Conservation (phyloP, 768 basidiomycete genomes). For the Phylloporus arenicola region DNA sequence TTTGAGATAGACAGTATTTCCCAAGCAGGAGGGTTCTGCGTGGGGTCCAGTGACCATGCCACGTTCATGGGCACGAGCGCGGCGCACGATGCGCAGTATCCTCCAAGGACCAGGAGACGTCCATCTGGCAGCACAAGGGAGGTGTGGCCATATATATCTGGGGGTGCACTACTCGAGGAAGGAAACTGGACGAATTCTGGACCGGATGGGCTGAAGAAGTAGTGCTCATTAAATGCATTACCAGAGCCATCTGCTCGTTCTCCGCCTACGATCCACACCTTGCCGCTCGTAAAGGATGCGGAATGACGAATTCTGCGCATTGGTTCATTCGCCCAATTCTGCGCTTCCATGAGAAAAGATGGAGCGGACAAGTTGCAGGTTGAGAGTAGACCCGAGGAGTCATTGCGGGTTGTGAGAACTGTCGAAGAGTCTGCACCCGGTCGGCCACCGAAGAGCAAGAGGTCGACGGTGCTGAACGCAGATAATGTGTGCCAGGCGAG, state of each 20-base stretch:
- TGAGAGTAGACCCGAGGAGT: constrained; percentile 61
- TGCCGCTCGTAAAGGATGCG: constrained; percentile 45
- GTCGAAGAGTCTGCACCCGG: constrained; percentile 54
- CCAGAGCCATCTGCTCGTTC: constrained; percentile 77
- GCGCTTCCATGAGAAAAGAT: constrained; percentile 42
- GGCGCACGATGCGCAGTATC: constrained; percentile 47
- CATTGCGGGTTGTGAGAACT: constrained; percentile 45
- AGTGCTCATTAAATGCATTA: constrained; percentile 57
- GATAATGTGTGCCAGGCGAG: constrained; percentile 81
- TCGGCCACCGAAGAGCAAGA: constrained; percentile 74
- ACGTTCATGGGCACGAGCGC: constrained; percentile 50
- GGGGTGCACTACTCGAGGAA: constrained; percentile 46
- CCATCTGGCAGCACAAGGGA: constrained; percentile 68
- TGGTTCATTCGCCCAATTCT: constrained; percentile 62
- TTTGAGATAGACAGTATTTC: constrained; percentile 34
- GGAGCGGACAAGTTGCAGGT: constrained; percentile 36
- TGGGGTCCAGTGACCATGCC: constrained; percentile 62
- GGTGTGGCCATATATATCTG: constrained; percentile 67
- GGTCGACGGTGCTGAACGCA: constrained; percentile 46
- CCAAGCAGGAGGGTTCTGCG: constrained; percentile 47
- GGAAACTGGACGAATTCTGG: constrained; percentile 54
- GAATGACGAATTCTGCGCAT: constrained; percentile 74
- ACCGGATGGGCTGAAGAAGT: constrained; percentile 48
- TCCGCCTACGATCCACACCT: constrained; percentile 73
- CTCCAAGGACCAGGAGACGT: constrained; percentile 69